These are phyloP conservation scores for Collybia mongolica DNA, from an alignment of 768 basidiomycete species.

Conservation along the genomic window DNA sequence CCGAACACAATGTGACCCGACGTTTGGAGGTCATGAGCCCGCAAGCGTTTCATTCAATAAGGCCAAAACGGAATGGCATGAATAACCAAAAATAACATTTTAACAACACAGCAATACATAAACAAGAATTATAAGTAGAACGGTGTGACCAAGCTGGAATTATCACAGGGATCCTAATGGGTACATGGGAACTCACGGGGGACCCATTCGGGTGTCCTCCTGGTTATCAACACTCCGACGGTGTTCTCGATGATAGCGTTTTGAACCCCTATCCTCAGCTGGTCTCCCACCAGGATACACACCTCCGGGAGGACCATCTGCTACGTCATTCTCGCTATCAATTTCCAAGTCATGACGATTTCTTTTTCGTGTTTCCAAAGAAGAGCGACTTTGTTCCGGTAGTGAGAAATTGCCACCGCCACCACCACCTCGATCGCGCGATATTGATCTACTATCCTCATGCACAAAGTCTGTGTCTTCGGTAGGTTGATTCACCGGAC, in stretches of 20 bases:
- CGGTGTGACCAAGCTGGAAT: conserved; percentile 10
- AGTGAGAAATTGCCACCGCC: conserved; percentile 30
- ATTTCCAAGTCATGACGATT: conserved; percentile 64
- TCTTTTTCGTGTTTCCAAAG: conserved; percentile 54
- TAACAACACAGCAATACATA: conserved; percentile 19
- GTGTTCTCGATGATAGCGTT: conserved; percentile 58
- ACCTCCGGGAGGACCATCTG: conserved; percentile 24
- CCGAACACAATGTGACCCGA: conserved; percentile 1
- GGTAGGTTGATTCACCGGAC: conserved; percentile 44
- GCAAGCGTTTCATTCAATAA: conserved; percentile 8
- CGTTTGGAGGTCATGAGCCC: conserved; percentile 10
- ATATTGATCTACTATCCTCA: conserved; percentile 47
- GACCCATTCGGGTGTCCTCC: conserved; percentile 37
- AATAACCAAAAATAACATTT: conserved; percentile 20
- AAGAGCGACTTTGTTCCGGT: conserved; percentile 38
- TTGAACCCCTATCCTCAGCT: conserved; percentile 52
- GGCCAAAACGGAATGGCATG: conserved; percentile 11
- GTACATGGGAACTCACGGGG: conserved; percentile 17
- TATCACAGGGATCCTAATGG: conserved; percentile 14
- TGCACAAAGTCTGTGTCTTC: conserved; percentile 54
- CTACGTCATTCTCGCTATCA: conserved; percentile 52
- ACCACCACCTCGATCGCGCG: conserved; percentile 36
- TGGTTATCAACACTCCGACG: conserved; percentile 35
- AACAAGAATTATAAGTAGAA: conserved; percentile 13
- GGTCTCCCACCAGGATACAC: conserved; percentile 36